These are phyloP conservation scores for Pichia inconspicua DNA, from an alignment of 1,139 yeast genomes.

Conservation along the genomic window DNA sequence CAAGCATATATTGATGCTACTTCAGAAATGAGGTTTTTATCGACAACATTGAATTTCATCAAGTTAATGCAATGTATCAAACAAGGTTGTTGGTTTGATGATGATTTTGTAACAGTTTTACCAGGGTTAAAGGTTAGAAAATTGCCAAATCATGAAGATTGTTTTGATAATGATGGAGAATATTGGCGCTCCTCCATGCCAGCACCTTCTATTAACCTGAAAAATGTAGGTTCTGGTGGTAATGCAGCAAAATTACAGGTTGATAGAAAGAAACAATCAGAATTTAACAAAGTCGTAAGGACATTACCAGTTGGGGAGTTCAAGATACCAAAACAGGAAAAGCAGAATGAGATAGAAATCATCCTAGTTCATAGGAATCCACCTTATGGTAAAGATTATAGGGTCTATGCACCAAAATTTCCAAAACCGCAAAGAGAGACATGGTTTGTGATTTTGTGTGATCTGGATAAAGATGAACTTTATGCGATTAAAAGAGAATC, in stretches of 20 bases:
- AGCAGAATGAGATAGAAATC: conserved; percentile 31
- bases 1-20: conserved; percentile 91
- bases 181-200: conserved; percentile 23
- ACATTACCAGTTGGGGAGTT: conserved; percentile 35
- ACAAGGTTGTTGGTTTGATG: conserved; percentile 83
- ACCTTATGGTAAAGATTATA: conserved; percentile 52
- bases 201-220: conserved; percentile 26
- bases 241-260: conserved; percentile 32
- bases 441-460: conserved; percentile 74
- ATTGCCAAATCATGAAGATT: conserved; percentile 13
- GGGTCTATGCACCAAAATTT: conserved; percentile 69
- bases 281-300: conserved; percentile 34
- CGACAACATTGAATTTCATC: conserved; percentile 53
- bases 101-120: conserved; percentile 56
- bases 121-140: conserved; percentile 54
- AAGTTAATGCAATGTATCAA: conserved; percentile 79
- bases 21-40: conserved; percentile 69
- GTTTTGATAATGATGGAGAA: conserved; percentile 23
- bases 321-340: conserved; percentile 13
- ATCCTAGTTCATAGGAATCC: conserved; percentile 45
- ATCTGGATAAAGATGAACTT: conserved; percentile 40
- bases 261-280: conserved; percentile 24
- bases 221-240: conserved; percentile 26
- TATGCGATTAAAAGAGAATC: conserved; percentile 59
- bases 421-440: conserved; percentile 91